phyloP scores from a whole-genome alignment of 2,329 filamentous ascomycete species.

The Elsinoe perseae region DNA sequence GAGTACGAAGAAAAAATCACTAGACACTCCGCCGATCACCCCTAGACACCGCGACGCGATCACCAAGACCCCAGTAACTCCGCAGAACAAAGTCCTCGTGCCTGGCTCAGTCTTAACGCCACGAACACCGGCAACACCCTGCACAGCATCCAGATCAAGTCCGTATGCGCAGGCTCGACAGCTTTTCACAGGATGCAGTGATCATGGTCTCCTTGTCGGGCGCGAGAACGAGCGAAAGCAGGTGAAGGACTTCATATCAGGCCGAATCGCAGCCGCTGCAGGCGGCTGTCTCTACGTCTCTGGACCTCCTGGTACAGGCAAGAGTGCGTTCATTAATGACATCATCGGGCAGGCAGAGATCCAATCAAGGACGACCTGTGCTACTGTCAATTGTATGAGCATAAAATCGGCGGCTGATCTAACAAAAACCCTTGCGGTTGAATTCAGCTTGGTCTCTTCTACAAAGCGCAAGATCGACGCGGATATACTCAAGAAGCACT shows the following conservation, averaged over 20 bases:
- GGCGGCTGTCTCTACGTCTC: conserved; percentile 90
- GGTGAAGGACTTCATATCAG: conserved; percentile 60
- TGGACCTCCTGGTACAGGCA: conserved; percentile 90
- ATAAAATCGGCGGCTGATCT: conserved; percentile 82
- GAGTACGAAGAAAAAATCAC: conserved; percentile 29
- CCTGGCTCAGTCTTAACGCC: conserved; percentile 68
- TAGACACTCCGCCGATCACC: conserved; percentile 53
- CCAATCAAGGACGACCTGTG: conserved; percentile 51
- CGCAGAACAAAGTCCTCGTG: conserved; percentile 74
- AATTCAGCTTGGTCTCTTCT: conserved; percentile 54
- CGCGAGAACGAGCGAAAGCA: conserved; percentile 62
- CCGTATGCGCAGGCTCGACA: conserved; percentile 84
- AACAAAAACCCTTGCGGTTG: conserved; percentile 68
- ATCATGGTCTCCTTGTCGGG: conserved; percentile 67
- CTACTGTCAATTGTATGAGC: conserved; percentile 95
- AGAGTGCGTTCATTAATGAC: conserved; percentile 86
- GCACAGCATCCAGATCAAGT: conserved; percentile 53
- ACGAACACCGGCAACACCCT: conserved; percentile 67
- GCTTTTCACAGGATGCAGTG: conserved; percentile 72
- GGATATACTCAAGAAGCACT: conserved; percentile 60
- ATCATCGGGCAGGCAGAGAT: conserved; percentile 56
- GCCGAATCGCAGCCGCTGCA: conserved; percentile 51
- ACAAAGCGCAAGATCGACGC: conserved; percentile 60
- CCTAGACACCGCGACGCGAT: conserved; percentile 72
- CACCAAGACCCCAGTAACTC: conserved; percentile 63